Evolutionary conservation across 768 basidiomycete species (phyloP), one percentile per base, ranked within the genome.

Genomic region (Hericium rajendrae): DNA sequence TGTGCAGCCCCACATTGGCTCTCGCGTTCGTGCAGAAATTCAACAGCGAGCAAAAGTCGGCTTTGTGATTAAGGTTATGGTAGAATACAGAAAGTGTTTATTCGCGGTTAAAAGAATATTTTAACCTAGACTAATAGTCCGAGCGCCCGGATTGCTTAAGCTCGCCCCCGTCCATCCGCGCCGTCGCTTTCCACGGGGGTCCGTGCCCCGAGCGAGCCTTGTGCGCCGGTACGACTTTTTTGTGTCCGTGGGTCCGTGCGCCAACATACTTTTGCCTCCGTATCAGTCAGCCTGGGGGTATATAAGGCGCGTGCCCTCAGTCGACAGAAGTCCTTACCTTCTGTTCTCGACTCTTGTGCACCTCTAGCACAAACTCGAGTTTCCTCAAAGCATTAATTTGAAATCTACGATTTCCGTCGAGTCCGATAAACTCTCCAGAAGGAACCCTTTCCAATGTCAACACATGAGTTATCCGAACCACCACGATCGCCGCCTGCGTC

Each of bases 1-100:
- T 46, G 48, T 15, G 11, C 58, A 88, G 87, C 67, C 79, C 86
- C 2, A 76, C 73, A 52, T 73, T 85, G 51, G 85, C 84, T 3
- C 71, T 90, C 40, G 82, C 84, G 56, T 88, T 84, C 66, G 78
- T 91, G 73, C 84, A 88, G 69, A 71, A 57, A 4, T 40, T 56
- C 51, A 39, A 57, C 32, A 32, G 32, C 48, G 43, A 46, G 43
- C 20, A 2, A 16, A 55, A 60, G 46, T 15, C 59, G 2, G 43
- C 50, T 4, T 37, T 38, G 46, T 60, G 51, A 56, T n/a, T 8
- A 32, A 6, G 32, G 32, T 32, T 6, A 32, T 2, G 32, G 32
- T 32, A 32, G 8, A 8, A 32, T 32, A 2, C 9, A 32, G 6
- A 32, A 8, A 8, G 32, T 32, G 26, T 22, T 26, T 26, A 26